Percentiles rank a stretch among this genome's conserved stretches.
Conservation (phyloP, 2,329 filamentous ascomycete genomes). For the Fusarium compactum region DNA sequence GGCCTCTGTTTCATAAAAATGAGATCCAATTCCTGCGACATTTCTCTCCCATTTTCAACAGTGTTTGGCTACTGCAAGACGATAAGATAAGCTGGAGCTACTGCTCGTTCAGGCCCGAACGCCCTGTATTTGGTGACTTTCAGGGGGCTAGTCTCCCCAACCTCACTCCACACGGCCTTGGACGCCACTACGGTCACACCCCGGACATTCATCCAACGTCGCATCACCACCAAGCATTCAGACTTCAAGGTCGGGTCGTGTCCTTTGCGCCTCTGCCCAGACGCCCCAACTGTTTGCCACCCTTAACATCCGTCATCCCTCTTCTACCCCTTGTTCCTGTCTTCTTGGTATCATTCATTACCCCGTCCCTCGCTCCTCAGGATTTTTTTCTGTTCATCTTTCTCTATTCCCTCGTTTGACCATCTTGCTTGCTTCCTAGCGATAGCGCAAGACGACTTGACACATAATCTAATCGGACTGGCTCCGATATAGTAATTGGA, state of each 20-base stretch:
- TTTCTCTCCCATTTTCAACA: conserved; percentile 5
- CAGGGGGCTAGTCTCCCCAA: conserved; percentile 34
- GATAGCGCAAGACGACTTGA: conserved; percentile 31
- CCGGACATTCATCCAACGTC: conserved; percentile 27
- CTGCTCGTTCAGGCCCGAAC: conserved; percentile 27
- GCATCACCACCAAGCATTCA: conserved; percentile 30
- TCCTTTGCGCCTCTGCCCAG: conserved; percentile 21
- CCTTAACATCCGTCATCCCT: conserved; percentile 41
- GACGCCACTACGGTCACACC: conserved; percentile 34
- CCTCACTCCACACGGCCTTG: conserved; percentile 27
- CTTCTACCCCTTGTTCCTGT: conserved; percentile 40
- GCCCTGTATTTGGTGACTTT: conserved; percentile 30
- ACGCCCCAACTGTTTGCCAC: conserved; percentile 45
- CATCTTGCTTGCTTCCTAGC: conserved; percentile 18
- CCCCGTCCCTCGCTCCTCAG: conserved; percentile 40
- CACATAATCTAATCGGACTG: conserved; percentile 40
- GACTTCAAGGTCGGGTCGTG: conserved; percentile 22
- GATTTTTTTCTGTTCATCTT: conserved; percentile 5
- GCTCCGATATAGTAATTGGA: conserved; percentile 38
- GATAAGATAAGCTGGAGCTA: conserved; percentile 42
- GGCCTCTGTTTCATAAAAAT: conserved; percentile 41
- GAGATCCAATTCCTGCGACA: conserved; percentile 31
- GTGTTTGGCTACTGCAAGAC: conserved; percentile 21
- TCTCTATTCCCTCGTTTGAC: conserved; percentile 16
- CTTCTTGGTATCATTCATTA: conserved; percentile 43